Evolutionary conservation across 306 rosid species (phyloP).

Genomic region (Mimosa bimucronata): DNA sequence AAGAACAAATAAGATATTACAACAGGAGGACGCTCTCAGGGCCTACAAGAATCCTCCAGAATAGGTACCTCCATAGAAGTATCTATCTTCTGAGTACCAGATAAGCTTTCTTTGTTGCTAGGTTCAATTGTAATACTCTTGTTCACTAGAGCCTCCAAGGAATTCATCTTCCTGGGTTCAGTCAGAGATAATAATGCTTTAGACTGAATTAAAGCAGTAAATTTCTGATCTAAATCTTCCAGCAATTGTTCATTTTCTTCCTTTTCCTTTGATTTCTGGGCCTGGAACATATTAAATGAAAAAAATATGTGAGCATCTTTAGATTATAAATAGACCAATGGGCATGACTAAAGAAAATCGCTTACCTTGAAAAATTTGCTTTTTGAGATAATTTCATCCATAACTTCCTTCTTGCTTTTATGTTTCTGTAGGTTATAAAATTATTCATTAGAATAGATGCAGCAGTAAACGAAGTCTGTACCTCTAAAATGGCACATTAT

Average conservation of each 20-base stretch:
- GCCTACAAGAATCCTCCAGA: constrained; percentile 21
- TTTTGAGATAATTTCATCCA: constrained; percentile 79
- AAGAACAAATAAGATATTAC: constrained; percentile 36
- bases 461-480: constrained; percentile 4
- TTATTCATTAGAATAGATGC: constrained; percentile 13
- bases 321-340: constrained; percentile 21
- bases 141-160: constrained; percentile 69
- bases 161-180: constrained; percentile 67
- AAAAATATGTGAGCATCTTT: constrained; percentile 23
- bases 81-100: constrained; percentile 41
- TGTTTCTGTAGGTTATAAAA: constrained; percentile 56
- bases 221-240: constrained; percentile 76
- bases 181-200: constrained; percentile 63
- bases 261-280: constrained; percentile 85
- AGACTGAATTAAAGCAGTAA: constrained; percentile 61
- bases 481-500: background rate
- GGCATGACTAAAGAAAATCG: constrained; percentile 10
- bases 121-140: constrained; percentile 52
- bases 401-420: constrained; percentile 89
- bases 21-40: constrained; percentile 8
- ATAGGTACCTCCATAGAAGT: constrained; percentile 55
- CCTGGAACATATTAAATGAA: constrained; percentile 56
- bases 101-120: constrained; percentile 47
- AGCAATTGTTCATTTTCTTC: constrained; percentile 74
- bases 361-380: constrained; percentile 82